Percentiles rank a stretch among this genome's conserved stretches.
phyloP scores from a whole-genome alignment of 2,329 filamentous ascomycete species.

The Scorias spongiosa region DNA sequence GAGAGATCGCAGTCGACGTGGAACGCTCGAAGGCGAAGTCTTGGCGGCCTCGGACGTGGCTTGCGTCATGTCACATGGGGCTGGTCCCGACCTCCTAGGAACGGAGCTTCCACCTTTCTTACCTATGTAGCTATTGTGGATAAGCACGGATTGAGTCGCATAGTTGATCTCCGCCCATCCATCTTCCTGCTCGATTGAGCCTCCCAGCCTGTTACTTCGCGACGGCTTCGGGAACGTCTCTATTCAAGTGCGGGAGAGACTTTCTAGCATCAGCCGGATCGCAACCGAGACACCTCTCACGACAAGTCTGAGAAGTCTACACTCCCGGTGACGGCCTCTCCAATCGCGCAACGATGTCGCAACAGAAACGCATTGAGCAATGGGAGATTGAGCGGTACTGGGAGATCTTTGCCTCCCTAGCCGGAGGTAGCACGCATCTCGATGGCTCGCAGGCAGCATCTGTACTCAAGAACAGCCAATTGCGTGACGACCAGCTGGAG shows the following conservation, averaged over 20 bases:
- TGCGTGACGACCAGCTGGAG: conserved; percentile 76
- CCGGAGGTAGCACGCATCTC: conserved; percentile 48
- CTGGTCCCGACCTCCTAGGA: no score
- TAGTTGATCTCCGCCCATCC: no score
- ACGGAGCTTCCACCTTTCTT: no score
- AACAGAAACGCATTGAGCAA: conserved; percentile 46
- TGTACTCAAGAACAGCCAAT: conserved; percentile 57
- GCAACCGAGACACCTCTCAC: no score
- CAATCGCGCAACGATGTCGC: conserved; percentile 12
- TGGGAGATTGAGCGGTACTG: conserved; percentile 65
- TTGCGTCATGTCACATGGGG: neutral
- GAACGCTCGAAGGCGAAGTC: neutral
- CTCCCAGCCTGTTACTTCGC: no score
- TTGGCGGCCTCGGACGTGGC: neutral
- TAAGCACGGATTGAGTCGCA: no score
- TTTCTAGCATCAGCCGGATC: no score
- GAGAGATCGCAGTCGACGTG: no score
- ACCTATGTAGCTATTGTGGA: no score
- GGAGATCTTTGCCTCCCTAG: conserved; percentile 61
- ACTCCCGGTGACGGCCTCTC: neutral
- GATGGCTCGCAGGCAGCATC: conserved; percentile 55
- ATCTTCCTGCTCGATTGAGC: no score
- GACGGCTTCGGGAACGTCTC: no score
- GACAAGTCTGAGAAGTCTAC: neutral
- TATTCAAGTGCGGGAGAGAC: no score